Percentiles rank a stretch among this genome's conserved stretches.
phyloP scores from a whole-genome alignment of 805 yeast genomes.

The Helenozyma baotianmanensis region DNA sequence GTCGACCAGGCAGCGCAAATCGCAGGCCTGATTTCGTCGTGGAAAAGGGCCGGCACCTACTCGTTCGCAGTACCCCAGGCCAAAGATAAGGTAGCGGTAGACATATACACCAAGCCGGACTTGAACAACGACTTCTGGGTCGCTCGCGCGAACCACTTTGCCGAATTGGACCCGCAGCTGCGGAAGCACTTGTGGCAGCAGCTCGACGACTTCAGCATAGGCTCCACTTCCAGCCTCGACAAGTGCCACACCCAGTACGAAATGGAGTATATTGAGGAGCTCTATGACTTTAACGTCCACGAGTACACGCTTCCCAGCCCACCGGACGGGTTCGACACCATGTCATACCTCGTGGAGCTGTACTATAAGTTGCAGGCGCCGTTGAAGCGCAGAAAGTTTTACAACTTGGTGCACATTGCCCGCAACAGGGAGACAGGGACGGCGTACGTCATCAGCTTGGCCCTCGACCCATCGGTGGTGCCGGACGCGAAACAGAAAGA shows the following conservation, averaged over 20 bases:
- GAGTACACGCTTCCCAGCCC: constrained; percentile 14
- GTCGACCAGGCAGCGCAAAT: constrained; percentile 7
- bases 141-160: constrained; percentile 12
- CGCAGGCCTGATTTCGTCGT: constrained; percentile 8
- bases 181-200: constrained; percentile 8
- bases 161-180: constrained; percentile 9
- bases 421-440: constrained; percentile 12
- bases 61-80: constrained; percentile 13
- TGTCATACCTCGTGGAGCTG: constrained; percentile 28
- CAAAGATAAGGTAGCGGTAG: constrained; percentile 10
- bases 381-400: constrained; percentile 30
- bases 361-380: constrained; percentile 36
- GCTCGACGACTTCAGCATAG: constrained; percentile 10
- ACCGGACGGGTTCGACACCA: constrained; percentile 11
- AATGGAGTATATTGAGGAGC: constrained; percentile 30
- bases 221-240: constrained; percentile 12
- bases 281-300: constrained; percentile 21
- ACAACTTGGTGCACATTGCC: constrained; percentile 31
- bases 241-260: constrained; percentile 35
- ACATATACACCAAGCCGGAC: constrained; percentile 7
- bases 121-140: constrained; percentile 17
- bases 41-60: constrained; percentile 11
- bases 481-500: constrained; percentile 7
- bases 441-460: constrained; percentile 30
- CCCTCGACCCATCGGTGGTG: constrained; percentile 27